Base-by-base conservation (phyloP, 176 grass and related monocot species). In the Triticum turgidum region DNA sequence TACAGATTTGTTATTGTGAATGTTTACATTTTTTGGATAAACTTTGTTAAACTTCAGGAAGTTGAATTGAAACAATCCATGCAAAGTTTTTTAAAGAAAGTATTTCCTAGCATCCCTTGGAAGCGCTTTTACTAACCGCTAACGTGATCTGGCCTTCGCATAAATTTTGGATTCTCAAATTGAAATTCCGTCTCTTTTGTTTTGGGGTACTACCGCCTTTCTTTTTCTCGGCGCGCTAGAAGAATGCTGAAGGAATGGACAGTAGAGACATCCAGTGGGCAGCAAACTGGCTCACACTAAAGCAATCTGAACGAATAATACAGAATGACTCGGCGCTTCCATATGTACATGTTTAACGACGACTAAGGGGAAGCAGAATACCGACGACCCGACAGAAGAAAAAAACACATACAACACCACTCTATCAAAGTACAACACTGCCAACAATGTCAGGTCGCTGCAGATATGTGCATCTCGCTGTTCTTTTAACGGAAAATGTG, bases 371-470 rank as follows among this genome's bases (percentile, higher is more conserved):
- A 9, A 21, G 56, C 56, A 59, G 7, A 59, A 59, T 7, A 59
- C 56, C 7, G 18, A 58, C 54, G 18, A 54, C 51, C 51, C 1
- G 51, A 54, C 15, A 5, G 14, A 1, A 18, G 6, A 18, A 8
- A 58, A 59, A 59, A 9, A 59, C 56, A 59, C 64, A 41, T 62
- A 82, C 88, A 78, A 17, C 51, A 47, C 35, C 73, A 54, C 64
- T 77, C 54, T 34, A 56, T 70, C 82, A 34, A 65, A 41, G 41
- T 73, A 91, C 90, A 91, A 21, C n/a, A 82, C 77, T 75, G 34
- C 41, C 38, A 18, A 74, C 9, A 52, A 11, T 30, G 56, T 5
- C 83, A 69, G 49, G 42, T 65, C 29, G 37, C 71, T n/a, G 15
- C 39, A 82, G 70, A 88, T 84, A 78, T 54, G 65, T 41, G 84